These are phyloP conservation scores for Cicer yamashitae DNA, from an alignment of 306 rosid genomes.

Conservation along the genomic window DNA sequence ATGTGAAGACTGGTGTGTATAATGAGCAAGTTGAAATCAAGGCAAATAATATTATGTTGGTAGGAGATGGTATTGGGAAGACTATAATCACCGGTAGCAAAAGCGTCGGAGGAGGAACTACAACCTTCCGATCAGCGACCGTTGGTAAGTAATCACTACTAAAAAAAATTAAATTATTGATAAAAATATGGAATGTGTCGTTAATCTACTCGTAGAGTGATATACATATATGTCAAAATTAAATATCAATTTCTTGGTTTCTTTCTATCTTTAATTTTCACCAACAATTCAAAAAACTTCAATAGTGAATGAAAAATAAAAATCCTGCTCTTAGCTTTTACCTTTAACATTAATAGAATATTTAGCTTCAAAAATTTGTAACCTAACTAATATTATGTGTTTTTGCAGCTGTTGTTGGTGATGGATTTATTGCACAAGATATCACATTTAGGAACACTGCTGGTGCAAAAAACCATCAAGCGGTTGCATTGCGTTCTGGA, in stretches of 20 bases:
- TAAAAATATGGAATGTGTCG: no score
- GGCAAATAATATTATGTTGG: slow-evolving; percentile 62
- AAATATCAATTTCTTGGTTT: no score
- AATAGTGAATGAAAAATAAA: no score
- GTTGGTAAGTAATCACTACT: slow-evolving; percentile 56
- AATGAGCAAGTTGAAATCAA: slow-evolving; percentile 66
- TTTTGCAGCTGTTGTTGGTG: slow-evolving; percentile 67
- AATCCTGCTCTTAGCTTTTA: no score
- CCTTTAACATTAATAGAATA: no score
- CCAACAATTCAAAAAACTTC: no score
- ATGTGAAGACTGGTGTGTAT: slow-evolving; percentile 70
- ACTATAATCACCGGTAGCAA: slow-evolving; percentile 73
- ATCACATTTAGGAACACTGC: slow-evolving; percentile 78
- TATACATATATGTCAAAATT: no score
- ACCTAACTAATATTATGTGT: neutral
- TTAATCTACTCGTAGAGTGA: no score
- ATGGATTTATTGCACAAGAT: slow-evolving; percentile 66
- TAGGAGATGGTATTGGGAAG: slow-evolving; percentile 78
- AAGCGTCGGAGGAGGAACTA: slow-evolving; percentile 79
- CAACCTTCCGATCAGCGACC: slow-evolving; percentile 78
- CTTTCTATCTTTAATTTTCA: no score
- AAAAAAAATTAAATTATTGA: neutral
- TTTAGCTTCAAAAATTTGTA: no score
- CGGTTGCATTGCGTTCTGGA: slow-evolving; percentile 74
- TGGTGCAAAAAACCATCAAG: slow-evolving; percentile 69